Percentiles rank a stretch among this genome's conserved stretches.
phyloP scores from a whole-genome alignment of 2,329 filamentous ascomycete species.

The Lachnellula willkommii region DNA sequence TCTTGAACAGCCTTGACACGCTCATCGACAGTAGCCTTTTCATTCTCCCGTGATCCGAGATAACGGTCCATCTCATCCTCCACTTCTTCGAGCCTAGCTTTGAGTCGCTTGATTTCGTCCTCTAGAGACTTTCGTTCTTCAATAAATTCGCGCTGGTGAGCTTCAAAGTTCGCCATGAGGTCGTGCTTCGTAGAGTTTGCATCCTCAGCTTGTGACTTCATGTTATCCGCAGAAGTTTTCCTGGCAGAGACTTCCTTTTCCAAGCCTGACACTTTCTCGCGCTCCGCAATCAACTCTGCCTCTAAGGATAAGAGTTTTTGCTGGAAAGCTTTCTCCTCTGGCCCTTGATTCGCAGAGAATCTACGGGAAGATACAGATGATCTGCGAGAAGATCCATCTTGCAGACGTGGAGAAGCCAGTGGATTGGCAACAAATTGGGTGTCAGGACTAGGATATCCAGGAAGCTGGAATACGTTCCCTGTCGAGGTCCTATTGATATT shows the following conservation, averaged over 20 bases:
- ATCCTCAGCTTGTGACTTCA: slow-evolving; percentile 70
- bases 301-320: slow-evolving; percentile 66
- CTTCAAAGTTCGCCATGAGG: slow-evolving; percentile 89
- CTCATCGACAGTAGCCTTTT: slow-evolving; percentile 65
- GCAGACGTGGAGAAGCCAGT: slow-evolving; percentile 25
- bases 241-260: slow-evolving; percentile 64
- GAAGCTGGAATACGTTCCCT: slow-evolving; percentile 50
- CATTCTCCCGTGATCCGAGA: slow-evolving; percentile 76
- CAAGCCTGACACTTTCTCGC: slow-evolving; percentile 58
- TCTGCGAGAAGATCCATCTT: slow-evolving; percentile 46
- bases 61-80: slow-evolving; percentile 90
- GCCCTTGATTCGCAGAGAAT: slow-evolving; percentile 53
- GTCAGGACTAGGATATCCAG: slow-evolving; percentile 39
- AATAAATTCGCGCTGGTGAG: slow-evolving; percentile 81
- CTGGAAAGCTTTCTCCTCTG: slow-evolving; percentile 55
- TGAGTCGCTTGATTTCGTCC: slow-evolving; percentile 70
- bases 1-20: slow-evolving; percentile 62
- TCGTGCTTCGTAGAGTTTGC: slow-evolving; percentile 89
- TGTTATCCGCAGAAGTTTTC: slow-evolving; percentile 52
- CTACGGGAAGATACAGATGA: slow-evolving; percentile 57
- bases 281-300: slow-evolving; percentile 69
- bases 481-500: slow-evolving; percentile 50
- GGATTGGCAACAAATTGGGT: slow-evolving; percentile 43
- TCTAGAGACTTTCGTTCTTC: slow-evolving; percentile 80
- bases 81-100: slow-evolving; percentile 73